These are phyloP conservation scores for Talaromyces sp. DNA, from an alignment of 2,329 filamentous ascomycete genomes.

Conservation along the genomic window DNA sequence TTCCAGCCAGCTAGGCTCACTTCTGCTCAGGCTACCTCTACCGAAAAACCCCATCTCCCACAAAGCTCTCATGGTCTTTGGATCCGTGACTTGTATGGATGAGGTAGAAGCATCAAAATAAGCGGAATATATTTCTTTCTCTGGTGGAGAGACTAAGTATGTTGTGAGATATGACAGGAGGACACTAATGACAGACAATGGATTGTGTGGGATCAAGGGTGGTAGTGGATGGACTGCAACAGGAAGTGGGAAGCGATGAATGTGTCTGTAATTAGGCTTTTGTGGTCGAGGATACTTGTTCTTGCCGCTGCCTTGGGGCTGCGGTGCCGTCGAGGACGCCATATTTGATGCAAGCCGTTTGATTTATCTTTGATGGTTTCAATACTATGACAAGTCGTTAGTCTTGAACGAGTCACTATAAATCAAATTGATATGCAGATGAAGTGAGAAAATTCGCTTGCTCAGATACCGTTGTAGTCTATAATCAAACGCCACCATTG, in stretches of 20 bases:
- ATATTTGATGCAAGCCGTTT: constrained; percentile 31
- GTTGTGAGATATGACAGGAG: constrained; percentile 69
- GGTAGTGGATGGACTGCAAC: constrained; percentile 81
- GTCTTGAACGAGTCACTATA: neutral
- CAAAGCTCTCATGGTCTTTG: constrained; percentile 70
- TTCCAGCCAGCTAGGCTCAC: constrained; percentile 90
- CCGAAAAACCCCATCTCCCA: constrained; percentile 99
- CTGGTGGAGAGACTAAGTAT: constrained; percentile 65
- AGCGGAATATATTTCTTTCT: constrained; percentile 64
- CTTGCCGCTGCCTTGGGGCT: neutral
- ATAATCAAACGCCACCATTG: constrained; percentile 59
- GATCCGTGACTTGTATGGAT: constrained; percentile 80
- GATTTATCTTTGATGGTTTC: constrained; percentile 20
- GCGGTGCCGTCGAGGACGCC: constrained; percentile 23
- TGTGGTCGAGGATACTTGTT: constrained; percentile 24
- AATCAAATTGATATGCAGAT: neutral
- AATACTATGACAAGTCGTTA: constrained; percentile 5
- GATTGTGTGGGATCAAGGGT: constrained; percentile 86
- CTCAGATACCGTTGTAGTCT: constrained; percentile 99
- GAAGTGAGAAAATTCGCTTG: constrained; percentile 31
- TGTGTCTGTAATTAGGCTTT: constrained; percentile 64
- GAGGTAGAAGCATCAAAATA: constrained; percentile 79
- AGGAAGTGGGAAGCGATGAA: constrained; percentile 79
- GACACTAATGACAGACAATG: constrained; percentile 80
- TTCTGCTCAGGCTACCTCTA: constrained; percentile 87